Evolutionary conservation across 768 basidiomycete species (phyloP), one percentile per base, ranked within the genome.

Genomic region (Termitomyces sp.): DNA sequence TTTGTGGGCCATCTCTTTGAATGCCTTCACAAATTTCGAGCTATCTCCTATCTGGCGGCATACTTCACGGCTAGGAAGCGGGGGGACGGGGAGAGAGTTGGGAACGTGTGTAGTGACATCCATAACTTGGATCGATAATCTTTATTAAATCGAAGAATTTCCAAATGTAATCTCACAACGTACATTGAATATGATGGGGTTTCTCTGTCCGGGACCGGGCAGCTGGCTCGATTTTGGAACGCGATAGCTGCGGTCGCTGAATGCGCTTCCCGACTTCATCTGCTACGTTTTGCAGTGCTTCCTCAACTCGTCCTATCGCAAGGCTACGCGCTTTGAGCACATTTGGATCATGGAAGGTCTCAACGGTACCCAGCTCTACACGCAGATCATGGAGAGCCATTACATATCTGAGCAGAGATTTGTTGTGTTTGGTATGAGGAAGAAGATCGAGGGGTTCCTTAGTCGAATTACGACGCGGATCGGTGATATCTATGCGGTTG

Each of bases 61-160:
- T 21, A 57, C 56, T 8, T 41, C 27, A 16, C 41, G 49, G 42
- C 40, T 51, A 17, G 56, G 56, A 12, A 57, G 49, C n/a, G 56
- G 56, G 17, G 56, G 41, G 3, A 44, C 32, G 12, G 56, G 56
- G 21, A 57, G 48, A 51, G 56, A 57, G 29, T 41, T 32, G 12
- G 40, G 34, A n/a, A 32, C 42, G 34, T 57, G 47, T 16, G 47
- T 0, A n/a, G 46, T 32, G 27, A 44, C 25, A 38, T 53, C 29
- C 0, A 32, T 17, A 14, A 53, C 52, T 53, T 43, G n/a, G n/a
- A n/a, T n/a, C n/a, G n/a, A n/a, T 27, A 5, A 2, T 42, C 16
- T 5, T 11, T 32, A 34, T 44, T 0, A 53, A 8, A 11, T 17
- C 17, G 23, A 23, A 27, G 29, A 29, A 21, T 23, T 41, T 32